Conservation (phyloP, 257 asterid genomes). For the Echium plantagineum region DNA sequence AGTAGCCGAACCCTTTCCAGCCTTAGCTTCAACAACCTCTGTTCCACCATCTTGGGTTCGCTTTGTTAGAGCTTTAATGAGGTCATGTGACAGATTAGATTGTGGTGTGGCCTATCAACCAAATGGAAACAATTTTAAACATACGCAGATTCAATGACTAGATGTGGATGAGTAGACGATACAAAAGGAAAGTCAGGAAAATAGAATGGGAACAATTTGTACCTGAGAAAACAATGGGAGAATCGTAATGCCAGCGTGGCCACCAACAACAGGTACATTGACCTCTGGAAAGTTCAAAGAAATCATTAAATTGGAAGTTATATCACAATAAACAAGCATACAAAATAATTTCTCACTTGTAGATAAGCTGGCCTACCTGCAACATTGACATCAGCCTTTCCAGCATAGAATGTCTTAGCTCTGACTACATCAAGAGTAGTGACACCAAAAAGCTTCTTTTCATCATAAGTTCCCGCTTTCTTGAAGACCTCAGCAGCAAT, state of each 20-base stretch:
- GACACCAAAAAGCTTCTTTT: constrained; percentile 26
- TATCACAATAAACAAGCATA: background rate
- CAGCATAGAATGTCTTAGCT: constrained; percentile 27
- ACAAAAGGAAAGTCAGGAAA: background rate
- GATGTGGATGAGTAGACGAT: background rate
- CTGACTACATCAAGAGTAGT: constrained; percentile 27
- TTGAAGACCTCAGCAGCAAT: constrained; percentile 28
- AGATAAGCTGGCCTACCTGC: constrained; percentile 14
- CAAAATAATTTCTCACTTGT: background rate
- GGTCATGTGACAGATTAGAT: constrained; percentile 14
- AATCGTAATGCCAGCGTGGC: constrained; percentile 27
- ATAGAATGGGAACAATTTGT: background rate
- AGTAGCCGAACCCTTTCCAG: constrained; percentile 29
- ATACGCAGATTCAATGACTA: background rate
- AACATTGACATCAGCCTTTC: constrained; percentile 19
- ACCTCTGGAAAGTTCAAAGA: constrained; percentile 14
- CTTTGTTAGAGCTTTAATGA: constrained; percentile 15
- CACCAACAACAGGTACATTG: constrained; percentile 25
- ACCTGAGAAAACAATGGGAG: constrained; percentile 25
- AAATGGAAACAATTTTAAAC: background rate
- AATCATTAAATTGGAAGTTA: background rate
- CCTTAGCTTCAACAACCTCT: constrained; percentile 28
- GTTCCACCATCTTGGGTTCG: constrained; percentile 28
- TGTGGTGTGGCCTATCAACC: constrained; percentile 14
- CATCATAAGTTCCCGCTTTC: constrained; percentile 23